phyloP scores from a whole-genome alignment of 352 stramenopile genomes.

The Globisporangium abappressorium region DNA sequence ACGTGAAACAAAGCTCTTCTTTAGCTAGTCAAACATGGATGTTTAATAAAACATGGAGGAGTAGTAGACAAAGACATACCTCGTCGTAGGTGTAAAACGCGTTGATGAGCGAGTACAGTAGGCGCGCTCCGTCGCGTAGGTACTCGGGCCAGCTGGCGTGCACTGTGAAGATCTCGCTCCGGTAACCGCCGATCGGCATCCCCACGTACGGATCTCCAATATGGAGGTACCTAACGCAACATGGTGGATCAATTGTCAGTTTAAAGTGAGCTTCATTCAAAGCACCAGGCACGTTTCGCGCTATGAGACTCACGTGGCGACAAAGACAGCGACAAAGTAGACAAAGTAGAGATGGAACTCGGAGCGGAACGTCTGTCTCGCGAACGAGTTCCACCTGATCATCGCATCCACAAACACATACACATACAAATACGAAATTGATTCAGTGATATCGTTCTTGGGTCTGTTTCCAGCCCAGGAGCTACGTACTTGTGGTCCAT shows the following conservation, averaged over 20 bases:
- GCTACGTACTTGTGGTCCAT: conserved; percentile 69
- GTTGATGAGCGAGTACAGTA: conserved; percentile 69
- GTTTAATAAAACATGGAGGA: neutral
- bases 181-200: conserved; percentile 73
- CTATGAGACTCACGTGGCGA: conserved; percentile 49
- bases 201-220: conserved; percentile 65
- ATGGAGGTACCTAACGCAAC: conserved; percentile 54
- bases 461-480: neutral
- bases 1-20: neutral
- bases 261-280: no score
- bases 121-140: conserved; percentile 43
- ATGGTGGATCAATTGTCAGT: neutral
- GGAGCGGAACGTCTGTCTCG: conserved; percentile 54
- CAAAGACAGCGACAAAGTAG: conserved; percentile 72
- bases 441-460: no score
- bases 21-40: neutral
- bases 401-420: neutral
- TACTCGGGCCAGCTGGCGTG: conserved; percentile 46
- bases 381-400: conserved; percentile 74
- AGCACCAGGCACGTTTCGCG: no score
- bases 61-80: conserved; percentile 23
- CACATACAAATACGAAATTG: neutral
- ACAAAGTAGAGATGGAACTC: conserved; percentile 79
- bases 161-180: conserved; percentile 46
- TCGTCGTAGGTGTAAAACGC: conserved; percentile 65